Evolutionary conservation across 805 yeast species (phyloP).

Genomic region (Yamadazyma ubonensis): DNA sequence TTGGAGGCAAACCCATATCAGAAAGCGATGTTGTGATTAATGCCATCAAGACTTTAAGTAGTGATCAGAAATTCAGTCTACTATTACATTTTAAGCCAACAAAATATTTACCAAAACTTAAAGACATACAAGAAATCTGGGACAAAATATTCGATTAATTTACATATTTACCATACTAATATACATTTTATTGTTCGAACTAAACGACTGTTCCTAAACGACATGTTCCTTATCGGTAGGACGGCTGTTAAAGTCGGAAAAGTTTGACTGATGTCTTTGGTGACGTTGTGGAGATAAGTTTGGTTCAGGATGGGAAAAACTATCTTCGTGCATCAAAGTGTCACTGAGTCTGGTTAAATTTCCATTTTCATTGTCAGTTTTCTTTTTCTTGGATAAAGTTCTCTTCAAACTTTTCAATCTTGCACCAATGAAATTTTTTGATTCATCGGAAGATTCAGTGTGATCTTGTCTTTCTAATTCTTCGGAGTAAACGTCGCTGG

Average conservation of each 20-base stretch:
- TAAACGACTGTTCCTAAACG: conserved; percentile 15
- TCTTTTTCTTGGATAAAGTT: conserved; percentile 35
- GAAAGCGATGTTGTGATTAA: conserved; percentile 12
- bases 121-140: conserved; percentile 4
- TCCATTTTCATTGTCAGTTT: conserved; percentile 15
- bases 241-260: conserved; percentile 14
- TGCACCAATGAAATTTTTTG: conserved; percentile 31
- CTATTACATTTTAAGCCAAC: conserved; percentile 8
- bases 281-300: conserved; percentile 15
- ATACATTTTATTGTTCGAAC: conserved; percentile 4
- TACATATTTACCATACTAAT: conserved; percentile 3
- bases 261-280: conserved; percentile 25
- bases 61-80: conserved; percentile 19
- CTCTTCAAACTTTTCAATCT: conserved; percentile 39
- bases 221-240: conserved; percentile 29
- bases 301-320: conserved; percentile 12
- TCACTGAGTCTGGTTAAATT: conserved; percentile 27
- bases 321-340: conserved; percentile 19
- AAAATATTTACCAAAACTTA: background rate
- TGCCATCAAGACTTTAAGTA: conserved; percentile 13
- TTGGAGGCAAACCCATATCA: conserved; percentile 9
- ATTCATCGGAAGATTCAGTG: conserved; percentile 11
- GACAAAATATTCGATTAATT: conserved; percentile 3
- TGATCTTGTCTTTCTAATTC: conserved; percentile 10
- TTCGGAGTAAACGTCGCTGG: conserved; percentile 10